Percentiles rank a stretch among this genome's conserved stretches.
Conservation (phyloP, 2,329 filamentous ascomycete species). For the Verruconis gallopava region DNA sequence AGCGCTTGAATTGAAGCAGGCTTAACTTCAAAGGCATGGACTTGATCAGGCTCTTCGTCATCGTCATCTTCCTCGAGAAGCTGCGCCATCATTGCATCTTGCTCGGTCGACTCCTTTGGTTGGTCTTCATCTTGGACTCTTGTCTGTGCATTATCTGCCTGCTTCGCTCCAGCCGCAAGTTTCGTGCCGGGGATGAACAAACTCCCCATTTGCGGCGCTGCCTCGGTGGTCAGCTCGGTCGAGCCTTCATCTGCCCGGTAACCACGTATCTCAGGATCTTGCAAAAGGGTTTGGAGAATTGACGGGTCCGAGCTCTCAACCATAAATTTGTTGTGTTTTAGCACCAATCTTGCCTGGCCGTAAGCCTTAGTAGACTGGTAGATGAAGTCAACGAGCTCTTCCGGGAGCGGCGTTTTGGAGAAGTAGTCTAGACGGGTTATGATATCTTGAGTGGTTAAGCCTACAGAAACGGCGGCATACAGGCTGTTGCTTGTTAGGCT, state of each 20-base stretch:
- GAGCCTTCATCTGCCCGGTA: constrained; percentile 56
- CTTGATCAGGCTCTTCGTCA: constrained; percentile 74
- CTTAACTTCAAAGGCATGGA: constrained; percentile 86
- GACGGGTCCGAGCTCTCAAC: constrained; percentile 83
- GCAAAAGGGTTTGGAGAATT: constrained; percentile 75
- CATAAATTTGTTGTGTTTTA: constrained; percentile 90
- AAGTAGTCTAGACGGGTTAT: constrained; percentile 78
- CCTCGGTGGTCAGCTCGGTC: constrained; percentile 63
- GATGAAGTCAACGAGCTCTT: constrained; percentile 68
- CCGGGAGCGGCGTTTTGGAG: constrained; percentile 75
- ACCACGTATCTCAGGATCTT: constrained; percentile 69
- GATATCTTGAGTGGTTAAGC: constrained; percentile 79
- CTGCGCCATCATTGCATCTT: constrained; percentile 48
- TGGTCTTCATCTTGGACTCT: constrained; percentile 35
- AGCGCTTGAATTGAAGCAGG: constrained; percentile 74
- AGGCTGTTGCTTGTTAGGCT: constrained; percentile 81
- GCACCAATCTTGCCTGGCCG: constrained; percentile 87
- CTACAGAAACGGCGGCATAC: constrained; percentile 90
- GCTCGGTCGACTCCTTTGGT: constrained; percentile 38
- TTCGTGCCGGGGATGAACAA: constrained; percentile 91
- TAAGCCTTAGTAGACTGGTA: constrained; percentile 78
- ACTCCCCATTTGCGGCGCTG: constrained; percentile 73
- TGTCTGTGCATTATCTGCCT: constrained; percentile 42
- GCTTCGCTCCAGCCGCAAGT: constrained; percentile 76
- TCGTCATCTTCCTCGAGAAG: constrained; percentile 64